Conservation (phyloP, 164 flowering plant genomes). For the Nelumbo lutea region DNA sequence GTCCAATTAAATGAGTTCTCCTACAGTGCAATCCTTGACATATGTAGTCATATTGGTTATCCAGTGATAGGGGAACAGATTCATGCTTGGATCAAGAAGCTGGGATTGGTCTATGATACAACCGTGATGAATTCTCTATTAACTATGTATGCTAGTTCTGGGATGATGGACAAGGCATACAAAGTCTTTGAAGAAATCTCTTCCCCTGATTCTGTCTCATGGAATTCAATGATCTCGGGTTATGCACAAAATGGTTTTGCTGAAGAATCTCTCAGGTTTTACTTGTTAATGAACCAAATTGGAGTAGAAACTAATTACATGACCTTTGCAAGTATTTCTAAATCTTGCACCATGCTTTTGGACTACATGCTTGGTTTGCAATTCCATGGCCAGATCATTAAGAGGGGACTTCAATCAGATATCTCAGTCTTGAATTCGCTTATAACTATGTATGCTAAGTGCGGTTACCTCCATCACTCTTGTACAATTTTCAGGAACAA, state of each 20-base stretch:
- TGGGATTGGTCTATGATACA: conserved; percentile 20
- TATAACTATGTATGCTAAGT: conserved; percentile 23
- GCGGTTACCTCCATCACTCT: conserved; percentile 20
- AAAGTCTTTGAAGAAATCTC: conserved; percentile 20
- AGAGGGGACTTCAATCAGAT: conserved; percentile 18
- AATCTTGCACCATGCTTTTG: conserved; percentile 16
- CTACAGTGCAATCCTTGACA: conserved; percentile 17
- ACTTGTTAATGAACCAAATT: conserved; percentile 13
- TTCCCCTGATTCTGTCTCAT: conserved; percentile 20
- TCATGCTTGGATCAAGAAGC: conserved; percentile 22
- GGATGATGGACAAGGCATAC: conserved; percentile 24
- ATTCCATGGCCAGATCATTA: conserved; percentile 24
- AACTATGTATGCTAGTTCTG: conserved; percentile 26
- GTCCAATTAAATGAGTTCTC: conserved; percentile 24
- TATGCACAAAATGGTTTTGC: conserved; percentile 25
- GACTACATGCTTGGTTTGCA: conserved; percentile 19
- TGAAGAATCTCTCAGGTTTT: conserved; percentile 14
- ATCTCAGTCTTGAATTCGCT: conserved; percentile 17
- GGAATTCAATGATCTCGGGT: conserved; percentile 28
- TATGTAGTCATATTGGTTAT: conserved; percentile 12
- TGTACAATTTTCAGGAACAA: conserved; percentile 16
- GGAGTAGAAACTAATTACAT: conserved; percentile 22
- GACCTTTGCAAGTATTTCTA: conserved; percentile 28
- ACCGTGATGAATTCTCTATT: conserved; percentile 25
- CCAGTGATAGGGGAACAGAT: conserved; percentile 18